phyloP scores from a whole-genome alignment of 768 basidiomycete species.

The Megacollybia marginata region DNA sequence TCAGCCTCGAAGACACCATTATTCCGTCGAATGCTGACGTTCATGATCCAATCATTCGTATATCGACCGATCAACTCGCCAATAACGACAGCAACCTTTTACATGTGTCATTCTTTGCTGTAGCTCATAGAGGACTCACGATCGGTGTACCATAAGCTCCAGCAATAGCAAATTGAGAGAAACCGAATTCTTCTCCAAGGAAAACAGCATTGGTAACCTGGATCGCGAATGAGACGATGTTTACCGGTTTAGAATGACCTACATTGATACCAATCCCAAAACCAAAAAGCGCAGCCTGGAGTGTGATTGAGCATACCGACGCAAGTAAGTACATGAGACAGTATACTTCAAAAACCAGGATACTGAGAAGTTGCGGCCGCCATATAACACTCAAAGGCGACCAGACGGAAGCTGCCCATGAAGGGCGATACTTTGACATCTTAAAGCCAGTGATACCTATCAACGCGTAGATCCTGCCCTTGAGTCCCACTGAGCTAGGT shows the following conservation, averaged over 20 bases:
- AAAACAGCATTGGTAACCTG: conserved; percentile 67
- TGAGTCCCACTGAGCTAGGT: conserved; percentile 28
- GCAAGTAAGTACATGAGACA: neutral
- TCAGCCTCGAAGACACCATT: conserved; percentile 56
- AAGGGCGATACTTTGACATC: conserved; percentile 48
- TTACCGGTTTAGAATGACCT: conserved; percentile 4
- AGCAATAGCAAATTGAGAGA: conserved; percentile 40
- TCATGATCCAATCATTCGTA: conserved; percentile 46
- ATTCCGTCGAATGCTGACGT: conserved; percentile 36
- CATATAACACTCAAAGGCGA: conserved; percentile 48
- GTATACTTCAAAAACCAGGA: conserved; percentile 41
- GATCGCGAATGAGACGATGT: neutral
- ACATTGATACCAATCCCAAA: conserved; percentile 48
- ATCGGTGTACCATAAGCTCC: conserved; percentile 51
- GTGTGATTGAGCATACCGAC: neutral
- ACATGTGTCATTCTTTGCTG: conserved; percentile 1
- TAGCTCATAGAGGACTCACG: conserved; percentile 19
- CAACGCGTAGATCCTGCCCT: conserved; percentile 49
- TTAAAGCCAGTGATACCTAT: conserved; percentile 55
- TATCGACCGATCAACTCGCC: conserved; percentile 49
- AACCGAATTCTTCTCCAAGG: conserved; percentile 46
- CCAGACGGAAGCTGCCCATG: conserved; percentile 39
- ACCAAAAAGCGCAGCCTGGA: conserved; percentile 27
- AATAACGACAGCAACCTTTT: conserved; percentile 42
- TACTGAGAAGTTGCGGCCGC: conserved; percentile 51